Base-by-base conservation (phyloP, 108 stramenopile species). In the Asterionellopsis glacialis region DNA sequence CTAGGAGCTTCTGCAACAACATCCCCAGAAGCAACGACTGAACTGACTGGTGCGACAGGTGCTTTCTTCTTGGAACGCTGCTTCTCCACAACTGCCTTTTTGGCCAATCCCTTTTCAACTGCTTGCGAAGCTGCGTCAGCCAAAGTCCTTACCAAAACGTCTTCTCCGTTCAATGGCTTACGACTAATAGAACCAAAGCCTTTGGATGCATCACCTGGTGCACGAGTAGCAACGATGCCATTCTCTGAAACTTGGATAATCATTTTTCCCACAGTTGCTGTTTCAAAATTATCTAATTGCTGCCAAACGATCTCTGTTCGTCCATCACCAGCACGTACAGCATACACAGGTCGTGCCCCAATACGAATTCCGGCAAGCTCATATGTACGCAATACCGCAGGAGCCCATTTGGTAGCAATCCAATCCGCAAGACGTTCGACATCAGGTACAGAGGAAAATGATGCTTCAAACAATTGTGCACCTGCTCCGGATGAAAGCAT, bases 341-440 rank as follows among this genome's bases (percentile, higher is more conserved):
- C 80, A 61, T 70, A 78, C 3, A 90, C 89, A 19, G 89, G 81
- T 42, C 89, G 76, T 0, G 69, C 83, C 1, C 89, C 89, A 11
- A 77, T 79, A 10, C 89, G 79, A 57, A 83, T 90, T 1, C 83
- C 82, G 18, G 89, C 85, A 76, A 90, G 87, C 40, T 90, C 89
- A 48, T 87, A 91, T 5, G 85, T 85, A 28, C 82, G 72, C 23
- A 91, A 54, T 39, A 91, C 81, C 12, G 85, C 82, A 11, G 89
- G 89, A 18, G 89, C 89, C 89, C 89, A 91, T 52, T 91, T 91
- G 19, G 84, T 80, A 21, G 89, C 83, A 18, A 91, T 48, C 89
- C 89, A 91, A 44, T 85, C 84, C 11, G 85, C 79, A 52, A 91
- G 64, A 39, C 86, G 76, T 24, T 74, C 72, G 13, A 70, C 74